Base-by-base conservation (phyloP, 441 rosid genomes). In the Viola pubescens region DNA sequence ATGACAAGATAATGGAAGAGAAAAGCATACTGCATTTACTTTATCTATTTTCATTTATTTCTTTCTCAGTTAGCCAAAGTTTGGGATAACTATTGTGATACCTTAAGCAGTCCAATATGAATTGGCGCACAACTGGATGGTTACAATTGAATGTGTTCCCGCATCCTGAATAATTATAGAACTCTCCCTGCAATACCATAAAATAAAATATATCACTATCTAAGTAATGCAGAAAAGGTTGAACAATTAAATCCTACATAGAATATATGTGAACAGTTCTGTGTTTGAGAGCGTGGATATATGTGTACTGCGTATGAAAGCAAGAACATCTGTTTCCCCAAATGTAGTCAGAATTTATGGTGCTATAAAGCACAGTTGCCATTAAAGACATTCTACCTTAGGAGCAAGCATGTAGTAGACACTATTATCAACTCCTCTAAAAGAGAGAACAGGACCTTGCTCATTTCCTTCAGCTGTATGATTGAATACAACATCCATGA, bases 381-480 rank as follows among this genome's bases (percentile, higher is more conserved):
- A 19, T 19, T 1, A 19, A 19, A 19, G 26, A 19, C 26, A 19
- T 19, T 19, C 26, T 82, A 92, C 98, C 98, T 89, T 87, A 49
- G 98, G 95, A 55, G 98, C 98, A 65, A 92, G 80, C 94, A 92
- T 89, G 80, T 92, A 92, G 73, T 92, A 92, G 66, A 86, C 82
- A 67, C 94, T 83, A 70, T 89, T 89, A 73, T 92, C 98, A 62
- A 81, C 79, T 72, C 98, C 98, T 77, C 91, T 89, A 66, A 92
- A 92, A 60, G 98, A 89, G 52, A 87, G 59, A 69, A 71, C 77
- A 52, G 90, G 96, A 13, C 98, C 98, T 78, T 82, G 80, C 70
- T 87, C 97, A 79, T 92, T 89, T 64, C 98, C 98, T 81, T 92
- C 98, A 9, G 97, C 96, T 12, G 98, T 92, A 79, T 92, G 98